Evolutionary conservation across 257 asterid genomes (phyloP).

Genomic region (Solanum boliviense): DNA sequence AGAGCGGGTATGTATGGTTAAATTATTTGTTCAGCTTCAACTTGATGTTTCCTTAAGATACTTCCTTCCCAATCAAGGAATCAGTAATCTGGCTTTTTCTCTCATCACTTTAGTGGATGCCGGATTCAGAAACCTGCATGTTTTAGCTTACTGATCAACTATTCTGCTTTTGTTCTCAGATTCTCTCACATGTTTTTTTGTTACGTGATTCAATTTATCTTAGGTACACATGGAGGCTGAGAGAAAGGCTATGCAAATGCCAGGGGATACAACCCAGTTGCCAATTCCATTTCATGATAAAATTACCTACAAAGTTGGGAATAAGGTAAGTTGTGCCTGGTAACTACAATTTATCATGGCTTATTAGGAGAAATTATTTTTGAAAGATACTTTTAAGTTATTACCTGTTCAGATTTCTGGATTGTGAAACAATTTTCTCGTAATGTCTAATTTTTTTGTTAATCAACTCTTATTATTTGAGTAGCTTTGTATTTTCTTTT

Average conservation of each 20-base stretch:
- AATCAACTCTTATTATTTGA: background rate
- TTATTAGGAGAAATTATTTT: background rate
- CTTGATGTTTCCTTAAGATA: background rate
- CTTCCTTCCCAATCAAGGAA: background rate
- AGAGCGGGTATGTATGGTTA: conserved; percentile 58
- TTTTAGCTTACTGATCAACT: background rate
- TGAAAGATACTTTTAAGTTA: background rate
- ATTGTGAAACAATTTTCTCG: background rate
- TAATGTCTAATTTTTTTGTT: background rate
- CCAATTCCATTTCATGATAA: conserved; percentile 50
- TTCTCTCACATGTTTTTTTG: background rate
- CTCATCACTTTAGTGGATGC: background rate
- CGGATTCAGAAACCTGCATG: background rate
- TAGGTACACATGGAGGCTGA: conserved; percentile 98
- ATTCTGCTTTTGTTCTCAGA: background rate
- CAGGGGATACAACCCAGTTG: conserved; percentile 36
- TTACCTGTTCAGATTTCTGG: background rate
- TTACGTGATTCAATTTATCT: conserved; percentile 2
- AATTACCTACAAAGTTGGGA: conserved; percentile 80
- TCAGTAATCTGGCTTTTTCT: background rate
- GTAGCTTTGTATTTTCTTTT: background rate
- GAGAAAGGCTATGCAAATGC: conserved; percentile 51
- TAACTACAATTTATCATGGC: background rate
- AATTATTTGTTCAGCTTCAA: background rate
- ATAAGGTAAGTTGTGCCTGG: conserved; percentile 39